Evolutionary conservation across 108 stramenopile species (phyloP).

Genomic region (Chaetoceros tenuissimus): DNA sequence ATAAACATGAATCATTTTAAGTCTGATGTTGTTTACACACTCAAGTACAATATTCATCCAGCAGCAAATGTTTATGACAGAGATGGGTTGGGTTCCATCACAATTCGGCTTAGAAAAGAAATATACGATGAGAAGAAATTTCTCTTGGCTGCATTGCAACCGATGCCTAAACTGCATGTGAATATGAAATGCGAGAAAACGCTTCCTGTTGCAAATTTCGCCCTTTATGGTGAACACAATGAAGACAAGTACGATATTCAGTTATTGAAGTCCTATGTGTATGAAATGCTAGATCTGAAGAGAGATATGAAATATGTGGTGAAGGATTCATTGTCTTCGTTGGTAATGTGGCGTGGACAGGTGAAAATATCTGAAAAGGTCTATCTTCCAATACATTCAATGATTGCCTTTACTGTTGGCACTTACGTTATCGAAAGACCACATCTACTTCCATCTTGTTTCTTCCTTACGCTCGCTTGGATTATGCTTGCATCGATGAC

Average conservation of each 20-base stretch:
- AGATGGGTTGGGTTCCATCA: constrained; percentile 8
- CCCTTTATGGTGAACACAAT: constrained; percentile 21
- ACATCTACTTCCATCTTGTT: constrained; percentile 32
- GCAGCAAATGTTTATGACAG: constrained; percentile 8
- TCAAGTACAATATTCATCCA: constrained; percentile 13
- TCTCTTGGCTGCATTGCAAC: constrained; percentile 8
- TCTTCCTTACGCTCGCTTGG: constrained; percentile 47
- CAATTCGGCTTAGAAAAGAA: constrained; percentile 16
- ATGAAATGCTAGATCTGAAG: constrained; percentile 22
- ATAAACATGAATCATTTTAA: constrained; percentile 29
- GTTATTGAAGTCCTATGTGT: constrained; percentile 18
- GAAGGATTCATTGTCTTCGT: constrained; percentile 9
- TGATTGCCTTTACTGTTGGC: constrained; percentile 38
- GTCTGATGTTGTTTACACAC: constrained; percentile 11
- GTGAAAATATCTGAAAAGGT: constrained; percentile 42
- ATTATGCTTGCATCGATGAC: constrained; percentile 60
- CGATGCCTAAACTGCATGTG: constrained; percentile 4
- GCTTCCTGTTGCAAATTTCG: constrained; percentile 19
- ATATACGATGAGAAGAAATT: constrained; percentile 11
- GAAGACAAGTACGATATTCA: constrained; percentile 22
- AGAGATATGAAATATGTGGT: not conserved
- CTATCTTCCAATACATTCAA: constrained; percentile 58
- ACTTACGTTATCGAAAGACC: constrained; percentile 48
- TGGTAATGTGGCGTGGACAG: constrained; percentile 70
- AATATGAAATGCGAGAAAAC: constrained; percentile 18